Evolutionary conservation across 495 filamentous ascomycete genomes (phyloP).

Genomic region (Trichoderma parareesei): DNA sequence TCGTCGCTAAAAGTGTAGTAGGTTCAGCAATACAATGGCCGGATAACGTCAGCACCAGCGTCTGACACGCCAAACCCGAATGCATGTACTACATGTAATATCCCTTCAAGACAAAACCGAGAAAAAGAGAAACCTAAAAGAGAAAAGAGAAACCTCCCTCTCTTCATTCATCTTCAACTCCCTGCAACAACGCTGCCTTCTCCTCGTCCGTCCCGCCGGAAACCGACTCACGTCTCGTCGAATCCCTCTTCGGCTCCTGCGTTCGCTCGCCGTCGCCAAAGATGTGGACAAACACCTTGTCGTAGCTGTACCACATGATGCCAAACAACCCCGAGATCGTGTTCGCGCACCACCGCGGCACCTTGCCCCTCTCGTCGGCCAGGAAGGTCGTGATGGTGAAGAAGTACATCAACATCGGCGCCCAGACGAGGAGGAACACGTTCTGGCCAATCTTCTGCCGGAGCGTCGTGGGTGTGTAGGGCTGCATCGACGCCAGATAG

Average conservation of each 20-base stretch:
- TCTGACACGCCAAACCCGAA: background rate
- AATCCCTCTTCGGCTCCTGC: slow-evolving; percentile 22
- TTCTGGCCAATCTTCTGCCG: slow-evolving; percentile 57
- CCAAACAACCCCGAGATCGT: slow-evolving; percentile 40
- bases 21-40: background rate
- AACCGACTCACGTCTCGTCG: slow-evolving; percentile 2
- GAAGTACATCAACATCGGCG: slow-evolving; percentile 46
- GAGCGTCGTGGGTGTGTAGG: slow-evolving; percentile 60
- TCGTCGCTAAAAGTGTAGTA: background rate
- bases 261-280: slow-evolving; percentile 93
- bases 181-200: slow-evolving; percentile 14
- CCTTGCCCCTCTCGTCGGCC: slow-evolving; percentile 54
- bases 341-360: slow-evolving; percentile 57
- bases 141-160: too few species aligned
- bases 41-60: background rate
- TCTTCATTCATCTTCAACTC: background rate
- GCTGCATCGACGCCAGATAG: slow-evolving; percentile 56
- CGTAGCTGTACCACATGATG: slow-evolving; percentile 67
- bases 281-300: slow-evolving; percentile 50
- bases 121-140: background rate
- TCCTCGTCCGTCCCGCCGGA: slow-evolving; percentile 16
- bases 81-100: too few species aligned
- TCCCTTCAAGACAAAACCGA: background rate
- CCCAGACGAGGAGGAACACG: slow-evolving; percentile 52
- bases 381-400: slow-evolving; percentile 41